Base-by-base conservation (phyloP, 164 flowering plant genomes). In the Vitis riparia region DNA sequence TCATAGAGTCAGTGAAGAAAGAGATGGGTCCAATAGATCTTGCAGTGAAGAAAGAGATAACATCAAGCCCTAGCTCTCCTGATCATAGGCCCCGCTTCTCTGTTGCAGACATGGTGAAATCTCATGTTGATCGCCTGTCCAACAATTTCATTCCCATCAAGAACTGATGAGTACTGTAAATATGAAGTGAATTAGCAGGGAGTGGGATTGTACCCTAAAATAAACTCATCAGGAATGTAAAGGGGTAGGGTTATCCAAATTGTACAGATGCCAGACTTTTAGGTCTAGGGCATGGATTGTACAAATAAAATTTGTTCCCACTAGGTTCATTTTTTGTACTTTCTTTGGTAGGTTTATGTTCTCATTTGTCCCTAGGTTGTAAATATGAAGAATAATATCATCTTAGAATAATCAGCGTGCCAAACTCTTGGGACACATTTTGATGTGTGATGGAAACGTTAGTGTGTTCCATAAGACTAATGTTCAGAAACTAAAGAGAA, bases 111-210 rank as follows among this genome's bases (percentile, higher is more conserved):
- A 61, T 86, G 55, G 47, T 90, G 8, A 83, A 75, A 66, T 81
- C 85, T 56, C 84, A 86, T 48, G 68, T 89, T 3, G 87, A 72
- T 16, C 84, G 88, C 11, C 56, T 88, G 60, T 88, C 94, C 61
- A 82, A 78, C n/a, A 81, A 75, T 69, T 84, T 85, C 17, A 63
- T 84, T 58, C 55, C 75, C 17, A 85, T 65, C 47, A 72, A 73
- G 29, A 37, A 37, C 44, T 37, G 7, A 37, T 67, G 55, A 13
- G 3, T 13, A 2, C 19, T 12, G 30, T 19, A 27, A n/a, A 59
- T 23, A 14, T 59, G 62, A 59, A 23, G 27, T 1, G 27, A 23
- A 23, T 23, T 23, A 23, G 27, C 30, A 55, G 3, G 60, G 23
- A 57, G 16, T 57, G 60, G 30, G 60, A 17, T 17, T 8, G 6